Conservation (phyloP, 208 protist species). For the Blechomonas ayalai region DNA sequence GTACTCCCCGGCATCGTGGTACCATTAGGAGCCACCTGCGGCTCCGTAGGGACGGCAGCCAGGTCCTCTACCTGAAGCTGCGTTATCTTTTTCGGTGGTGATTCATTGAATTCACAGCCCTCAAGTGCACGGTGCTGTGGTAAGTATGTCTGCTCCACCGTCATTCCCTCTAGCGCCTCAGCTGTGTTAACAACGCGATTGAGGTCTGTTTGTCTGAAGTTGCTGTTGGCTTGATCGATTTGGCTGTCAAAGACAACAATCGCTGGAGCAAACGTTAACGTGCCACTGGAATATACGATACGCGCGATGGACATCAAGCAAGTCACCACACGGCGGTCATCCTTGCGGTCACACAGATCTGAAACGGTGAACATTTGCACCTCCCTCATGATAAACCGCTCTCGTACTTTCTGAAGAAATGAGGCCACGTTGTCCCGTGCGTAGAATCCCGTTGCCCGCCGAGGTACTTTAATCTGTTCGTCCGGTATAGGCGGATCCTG, state of each 20-base stretch:
- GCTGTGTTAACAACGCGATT: slow-evolving; percentile 23
- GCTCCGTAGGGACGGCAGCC: no score
- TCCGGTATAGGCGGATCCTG: slow-evolving; percentile 36
- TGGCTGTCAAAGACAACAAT: slow-evolving; percentile 60
- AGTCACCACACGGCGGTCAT: slow-evolving; percentile 68
- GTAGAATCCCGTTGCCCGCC: slow-evolving; percentile 55
- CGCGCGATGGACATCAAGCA: slow-evolving; percentile 64
- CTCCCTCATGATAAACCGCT: slow-evolving; percentile 35
- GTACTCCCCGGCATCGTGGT: no score
- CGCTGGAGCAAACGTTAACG: slow-evolving; percentile 19
- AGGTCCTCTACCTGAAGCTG: no score
- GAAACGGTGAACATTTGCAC: slow-evolving; percentile 67
- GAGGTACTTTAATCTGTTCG: slow-evolving; percentile 38
- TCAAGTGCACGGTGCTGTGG: no score
- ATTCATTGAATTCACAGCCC: no score
- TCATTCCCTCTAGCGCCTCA: slow-evolving; percentile 6
- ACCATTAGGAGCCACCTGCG: no score
- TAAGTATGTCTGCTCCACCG: no score
- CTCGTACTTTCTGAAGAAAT: slow-evolving; percentile 35
- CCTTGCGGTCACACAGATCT: slow-evolving; percentile 65
- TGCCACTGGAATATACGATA: slow-evolving; percentile 39
- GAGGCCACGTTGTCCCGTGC: slow-evolving; percentile 64
- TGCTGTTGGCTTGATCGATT: slow-evolving; percentile 20
- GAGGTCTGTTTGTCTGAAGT: slow-evolving; percentile 26
- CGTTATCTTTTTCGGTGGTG: no score